These are phyloP conservation scores for Sordariomycetes sp. DNA, from an alignment of 2,329 filamentous ascomycete species.

Conservation along the genomic window DNA sequence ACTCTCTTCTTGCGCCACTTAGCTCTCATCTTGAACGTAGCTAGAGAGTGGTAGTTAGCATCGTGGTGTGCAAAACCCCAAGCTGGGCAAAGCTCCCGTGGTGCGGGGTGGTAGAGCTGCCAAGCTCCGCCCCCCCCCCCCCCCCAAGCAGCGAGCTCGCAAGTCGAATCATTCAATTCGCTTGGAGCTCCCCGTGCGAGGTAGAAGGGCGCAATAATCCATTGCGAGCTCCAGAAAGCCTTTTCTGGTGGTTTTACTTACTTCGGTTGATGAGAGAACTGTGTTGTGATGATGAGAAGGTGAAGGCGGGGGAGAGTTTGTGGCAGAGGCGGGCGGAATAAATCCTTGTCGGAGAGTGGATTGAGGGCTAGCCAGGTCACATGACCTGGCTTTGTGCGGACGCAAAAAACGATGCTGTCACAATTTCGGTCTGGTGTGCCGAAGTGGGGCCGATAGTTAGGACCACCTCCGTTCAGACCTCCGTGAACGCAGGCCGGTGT, in stretches of 20 bases:
- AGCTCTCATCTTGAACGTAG: slow-evolving; percentile 62
- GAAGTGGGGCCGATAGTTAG: background rate
- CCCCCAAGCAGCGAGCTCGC: background rate
- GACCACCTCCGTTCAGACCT: background rate
- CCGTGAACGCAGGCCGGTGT: background rate
- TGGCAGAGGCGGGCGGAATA: background rate
- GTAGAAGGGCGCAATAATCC: background rate
- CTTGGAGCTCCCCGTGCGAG: background rate
- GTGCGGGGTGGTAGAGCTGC: background rate
- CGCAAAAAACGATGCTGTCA: background rate
- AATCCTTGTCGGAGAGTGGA: background rate
- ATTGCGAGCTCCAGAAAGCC: background rate
- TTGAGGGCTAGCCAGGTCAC: background rate
- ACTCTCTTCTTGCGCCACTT: slow-evolving; percentile 99
- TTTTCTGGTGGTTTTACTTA: background rate
- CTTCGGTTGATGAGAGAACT: background rate
- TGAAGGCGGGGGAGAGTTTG: background rate
- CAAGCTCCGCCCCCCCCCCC: background rate
- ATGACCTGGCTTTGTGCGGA: background rate
- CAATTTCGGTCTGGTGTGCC: background rate
- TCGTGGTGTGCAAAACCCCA: background rate
- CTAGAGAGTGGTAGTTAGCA: slow-evolving; percentile 13
- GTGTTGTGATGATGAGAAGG: background rate
- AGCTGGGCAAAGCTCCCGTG: background rate
- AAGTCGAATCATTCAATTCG: background rate